phyloP scores from a whole-genome alignment of 1,284 basidiomycete genomes.

The Leccinum solheimii region DNA sequence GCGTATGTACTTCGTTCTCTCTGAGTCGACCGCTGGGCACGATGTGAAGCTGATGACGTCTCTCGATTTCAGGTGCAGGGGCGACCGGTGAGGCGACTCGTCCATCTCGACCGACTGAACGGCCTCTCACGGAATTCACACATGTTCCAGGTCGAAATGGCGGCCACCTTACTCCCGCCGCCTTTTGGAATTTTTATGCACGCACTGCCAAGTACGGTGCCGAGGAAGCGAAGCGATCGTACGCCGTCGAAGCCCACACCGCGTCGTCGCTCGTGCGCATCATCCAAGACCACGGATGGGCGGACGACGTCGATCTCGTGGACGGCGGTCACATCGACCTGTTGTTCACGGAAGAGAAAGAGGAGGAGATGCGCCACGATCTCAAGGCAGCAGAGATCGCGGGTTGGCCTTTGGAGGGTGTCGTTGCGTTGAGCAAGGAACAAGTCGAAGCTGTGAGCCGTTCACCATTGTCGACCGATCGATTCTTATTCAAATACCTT shows the following conservation, averaged over 20 bases:
- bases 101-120: background rate
- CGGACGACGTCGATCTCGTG: constrained; percentile 61
- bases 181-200: constrained; percentile 47
- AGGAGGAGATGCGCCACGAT: constrained; percentile 42
- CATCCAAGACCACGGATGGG: constrained; percentile 45
- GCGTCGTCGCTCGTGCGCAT: constrained; percentile 49
- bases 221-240: constrained; percentile 54
- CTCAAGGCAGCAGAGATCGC: constrained; percentile 54
- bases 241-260: constrained; percentile 61
- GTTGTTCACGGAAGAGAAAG: constrained; percentile 50
- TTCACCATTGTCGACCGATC: background rate
- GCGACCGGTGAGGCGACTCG: constrained; percentile 59
- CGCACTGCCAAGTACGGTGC: constrained; percentile 45
- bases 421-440: constrained; percentile 49
- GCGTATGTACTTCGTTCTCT: constrained; percentile 31
- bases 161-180: constrained; percentile 65
- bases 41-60: background rate
- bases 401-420: constrained; percentile 48
- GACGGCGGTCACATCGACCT: constrained; percentile 56
- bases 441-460: constrained; percentile 48
- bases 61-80: constrained; percentile 62
- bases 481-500: background rate
- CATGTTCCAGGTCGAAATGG: constrained; percentile 64
- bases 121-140: background rate
- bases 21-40: background rate